phyloP scores from a whole-genome alignment of 208 protist species.

The Phytomonas serpens region DNA sequence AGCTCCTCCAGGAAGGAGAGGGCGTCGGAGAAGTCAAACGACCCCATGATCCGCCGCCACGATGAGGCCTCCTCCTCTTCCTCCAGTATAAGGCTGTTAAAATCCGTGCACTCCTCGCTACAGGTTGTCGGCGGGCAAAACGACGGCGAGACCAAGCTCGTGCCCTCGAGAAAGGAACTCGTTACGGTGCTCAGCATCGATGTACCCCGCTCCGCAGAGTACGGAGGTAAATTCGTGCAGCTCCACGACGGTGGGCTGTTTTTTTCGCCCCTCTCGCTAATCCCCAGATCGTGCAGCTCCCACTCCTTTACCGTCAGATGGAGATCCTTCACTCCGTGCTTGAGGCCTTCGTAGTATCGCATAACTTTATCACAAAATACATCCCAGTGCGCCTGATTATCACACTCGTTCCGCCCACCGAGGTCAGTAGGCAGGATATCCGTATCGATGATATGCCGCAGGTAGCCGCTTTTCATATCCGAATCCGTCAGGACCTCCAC shows the following conservation, averaged over 20 bases:
- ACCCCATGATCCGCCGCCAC: conserved; percentile 14
- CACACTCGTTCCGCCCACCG: conserved; percentile 62
- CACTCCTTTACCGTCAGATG: conserved; percentile 64
- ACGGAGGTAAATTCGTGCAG: conserved; percentile 1
- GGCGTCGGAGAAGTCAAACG: conserved; percentile 21
- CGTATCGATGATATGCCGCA: conserved; percentile 50
- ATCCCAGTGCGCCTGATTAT: conserved; percentile 38
- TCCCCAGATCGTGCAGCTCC: conserved; percentile 35
- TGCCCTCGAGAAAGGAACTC: neutral
- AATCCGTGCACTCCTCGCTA: neutral
- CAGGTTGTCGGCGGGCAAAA: neutral
- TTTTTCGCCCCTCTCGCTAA: neutral
- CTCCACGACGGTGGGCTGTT: neutral
- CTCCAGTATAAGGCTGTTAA: neutral
- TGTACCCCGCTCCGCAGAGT: neutral
- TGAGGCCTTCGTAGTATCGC: conserved; percentile 39
- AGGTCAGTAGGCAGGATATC: conserved; percentile 47
- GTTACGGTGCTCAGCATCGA: neutral
- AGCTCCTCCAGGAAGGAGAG: conserved; percentile 65
- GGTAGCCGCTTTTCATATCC: conserved; percentile 42
- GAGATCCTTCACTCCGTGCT: conserved; percentile 28
- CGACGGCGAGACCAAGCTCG: neutral
- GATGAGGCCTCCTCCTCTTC: neutral
- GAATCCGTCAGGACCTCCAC: conserved; percentile 56
- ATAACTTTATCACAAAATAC: conserved; percentile 32